Evolutionary conservation across 257 asterid species (phyloP), one percentile per base, ranked within the genome.

Genomic region (Coffea eugenioides): DNA sequence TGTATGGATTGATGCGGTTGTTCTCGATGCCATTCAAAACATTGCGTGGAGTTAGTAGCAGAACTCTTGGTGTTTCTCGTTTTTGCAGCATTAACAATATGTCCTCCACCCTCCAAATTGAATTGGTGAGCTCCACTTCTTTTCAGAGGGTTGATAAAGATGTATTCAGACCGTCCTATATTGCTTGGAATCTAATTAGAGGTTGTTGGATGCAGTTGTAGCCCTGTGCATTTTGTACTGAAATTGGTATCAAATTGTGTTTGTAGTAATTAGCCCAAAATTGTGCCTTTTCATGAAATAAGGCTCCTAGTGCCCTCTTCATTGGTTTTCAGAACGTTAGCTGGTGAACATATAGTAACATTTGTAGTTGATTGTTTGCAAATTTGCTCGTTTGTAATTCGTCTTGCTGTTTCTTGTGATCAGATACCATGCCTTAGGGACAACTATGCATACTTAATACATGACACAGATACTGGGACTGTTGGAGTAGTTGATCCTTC

Each of bases 401-500:
- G 5, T 39, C 43, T 39, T 39, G 43, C 43, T 73, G 67, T 52
- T 77, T 66, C 14, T 75, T 9, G 23, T 75, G 48, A 82, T 77
- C 74, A 95, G 99, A 92, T 95, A 57, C 98, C 99, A 25, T 95
- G 99, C 77, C 97, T 95, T 72, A 86, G 80, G 83, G 99, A 93
- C 84, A 95, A 95, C 81, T 95, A 95, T 86, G 99, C 99, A 25
- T 95, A 95, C 87, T 85, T 95, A 74, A 82, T 95, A 78, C 93
- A 88, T 75, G 99, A 95, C 84, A 85, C 89, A 83, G 93, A 91
- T 84, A 95, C 99, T 81, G 99, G 99, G 59, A 92, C 98, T 69
- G 97, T 92, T 85, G 99, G 99, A 84, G 99, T 95, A 43, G 97
- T 95, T 77, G 99, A 95, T 86, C 99, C 98, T 84, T 95, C 98